phyloP scores from a whole-genome alignment of 2,329 filamentous ascomycete genomes.

The Aureobasidium sp. region DNA sequence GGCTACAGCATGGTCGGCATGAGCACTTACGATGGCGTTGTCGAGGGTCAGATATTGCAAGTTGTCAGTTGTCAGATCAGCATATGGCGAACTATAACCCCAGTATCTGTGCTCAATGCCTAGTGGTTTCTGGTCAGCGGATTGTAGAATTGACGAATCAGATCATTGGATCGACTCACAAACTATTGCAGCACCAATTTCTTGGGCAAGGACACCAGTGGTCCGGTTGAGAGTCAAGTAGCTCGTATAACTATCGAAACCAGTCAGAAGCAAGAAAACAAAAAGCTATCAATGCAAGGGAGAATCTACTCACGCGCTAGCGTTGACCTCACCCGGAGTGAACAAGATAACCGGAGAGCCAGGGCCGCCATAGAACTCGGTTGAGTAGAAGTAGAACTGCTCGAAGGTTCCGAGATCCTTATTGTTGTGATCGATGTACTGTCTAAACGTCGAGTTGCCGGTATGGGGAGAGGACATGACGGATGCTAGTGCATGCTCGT shows the following conservation, averaged over 20 bases:
- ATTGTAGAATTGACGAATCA: neutral
- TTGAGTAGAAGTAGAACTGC: conserved; percentile 46
- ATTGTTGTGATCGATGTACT: conserved; percentile 51
- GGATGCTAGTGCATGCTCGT: neutral
- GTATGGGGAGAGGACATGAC: neutral
- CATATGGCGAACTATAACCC: conserved; percentile 47
- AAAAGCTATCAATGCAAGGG: too few relatives aligned
- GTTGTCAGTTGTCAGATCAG: conserved; percentile 42
- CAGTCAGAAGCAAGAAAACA: too few relatives aligned
- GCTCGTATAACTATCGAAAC: conserved; percentile 18
- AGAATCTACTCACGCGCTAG: conserved; percentile 20
- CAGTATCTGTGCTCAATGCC: conserved; percentile 50
- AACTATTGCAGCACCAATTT: conserved; percentile 45
- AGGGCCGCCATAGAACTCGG: conserved; percentile 44
- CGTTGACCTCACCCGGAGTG: conserved; percentile 42
- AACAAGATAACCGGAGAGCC: conserved; percentile 41
- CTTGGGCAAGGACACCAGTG: conserved; percentile 43
- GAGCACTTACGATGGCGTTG: conserved; percentile 34
- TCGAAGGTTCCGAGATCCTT: conserved; percentile 47
- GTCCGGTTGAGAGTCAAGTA: conserved; percentile 44
- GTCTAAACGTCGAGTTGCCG: conserved; percentile 37
- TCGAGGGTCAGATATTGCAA: conserved; percentile 46
- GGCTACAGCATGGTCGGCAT: too few relatives aligned
- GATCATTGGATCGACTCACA: conserved; percentile 19
- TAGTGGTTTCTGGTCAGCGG: neutral